Base-by-base conservation (phyloP, 495 filamentous ascomycete species). In the Penicillium samsonianum region DNA sequence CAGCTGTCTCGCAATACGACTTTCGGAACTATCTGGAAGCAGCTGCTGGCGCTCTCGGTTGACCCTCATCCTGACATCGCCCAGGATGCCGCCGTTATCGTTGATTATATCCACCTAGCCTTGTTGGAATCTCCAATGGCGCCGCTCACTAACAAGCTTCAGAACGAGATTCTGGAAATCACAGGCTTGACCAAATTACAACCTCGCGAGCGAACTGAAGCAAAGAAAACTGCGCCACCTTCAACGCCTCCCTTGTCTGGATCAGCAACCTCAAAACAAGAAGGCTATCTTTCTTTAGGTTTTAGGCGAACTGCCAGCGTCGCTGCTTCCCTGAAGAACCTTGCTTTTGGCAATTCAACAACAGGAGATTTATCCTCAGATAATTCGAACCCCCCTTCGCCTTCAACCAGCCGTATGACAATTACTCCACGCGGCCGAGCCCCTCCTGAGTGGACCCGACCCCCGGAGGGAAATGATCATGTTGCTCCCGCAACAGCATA, bases 1-100 rank as follows among this genome's bases (percentile, higher is more conserved):
- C 63, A 62, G 5, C 67, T 96, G 11, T 91, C 92, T 11, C 86
- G 88, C 26, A 91, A 95, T 61, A 95, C 90, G 0, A 88, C 96
- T 17, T 96, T 92, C 69, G 87, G 90, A 9, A 88, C 92, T 1
- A 87, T 95, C 54, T 98, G 94, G 94, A 92, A 95, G 67, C 92
- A 96, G 55, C 78, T 96, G 44, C 78, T 97, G 33, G 87, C 92
- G 42, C 76, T 98, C 73, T 91, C 91, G 31, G 90, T 96, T 26
- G 94, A 98, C 61, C 93, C 94, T 22, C 92, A 96, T 67, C 94
- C 94, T 9, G 92, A 98, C 59, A 89, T 97, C 30, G 90, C 93
- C 43, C 84, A 88, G 62, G 86, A 91, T 69, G 94, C 91, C 7
- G 82, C 82, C 12, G 80, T 87, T 28, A 83, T 97, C 38, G 82